These are phyloP conservation scores for Gossypium anomalum DNA, from an alignment of 345 rosid genomes.

Conservation along the genomic window DNA sequence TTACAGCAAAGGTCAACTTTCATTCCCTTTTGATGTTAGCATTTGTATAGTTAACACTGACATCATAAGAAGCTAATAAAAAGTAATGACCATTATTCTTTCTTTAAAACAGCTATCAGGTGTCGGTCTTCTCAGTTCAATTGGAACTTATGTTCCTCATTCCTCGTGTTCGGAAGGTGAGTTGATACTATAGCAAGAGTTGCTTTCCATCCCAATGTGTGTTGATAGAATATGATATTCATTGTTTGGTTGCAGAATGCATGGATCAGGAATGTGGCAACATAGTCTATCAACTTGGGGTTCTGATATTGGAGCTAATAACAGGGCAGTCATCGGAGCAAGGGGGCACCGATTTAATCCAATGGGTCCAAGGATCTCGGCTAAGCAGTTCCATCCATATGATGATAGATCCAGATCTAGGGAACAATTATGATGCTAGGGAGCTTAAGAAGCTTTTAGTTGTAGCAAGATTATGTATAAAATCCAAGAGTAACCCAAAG, in stretches of 20 bases:
- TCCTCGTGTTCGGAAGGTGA: constrained; percentile 53
- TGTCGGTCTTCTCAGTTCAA: constrained; percentile 45
- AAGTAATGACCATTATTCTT: background rate
- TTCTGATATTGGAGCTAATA: constrained; percentile 75
- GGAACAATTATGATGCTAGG: constrained; percentile 23
- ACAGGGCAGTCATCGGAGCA: constrained; percentile 85
- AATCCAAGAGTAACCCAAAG: constrained; percentile 50
- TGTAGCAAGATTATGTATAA: constrained; percentile 71
- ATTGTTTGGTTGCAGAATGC: constrained; percentile 29
- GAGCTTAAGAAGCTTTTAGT: constrained; percentile 71
- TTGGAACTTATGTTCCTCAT: constrained; percentile 28
- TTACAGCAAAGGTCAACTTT: constrained; percentile 61
- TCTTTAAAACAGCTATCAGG: constrained; percentile 52
- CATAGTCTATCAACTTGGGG: constrained; percentile 78
- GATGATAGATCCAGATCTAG: constrained; percentile 87
- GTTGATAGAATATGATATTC: background rate
- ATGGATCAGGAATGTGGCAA: constrained; percentile 38
- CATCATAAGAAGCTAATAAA: background rate
- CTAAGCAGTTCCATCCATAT: constrained; percentile 57
- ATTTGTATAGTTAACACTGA: background rate
- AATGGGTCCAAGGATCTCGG: constrained; percentile 78
- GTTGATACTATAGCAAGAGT: background rate
- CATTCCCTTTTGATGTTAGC: background rate
- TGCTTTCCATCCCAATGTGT: background rate
- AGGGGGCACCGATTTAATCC: constrained; percentile 52